Base-by-base conservation (phyloP, 2,329 filamentous ascomycete genomes). In the Onygenales sp. region DNA sequence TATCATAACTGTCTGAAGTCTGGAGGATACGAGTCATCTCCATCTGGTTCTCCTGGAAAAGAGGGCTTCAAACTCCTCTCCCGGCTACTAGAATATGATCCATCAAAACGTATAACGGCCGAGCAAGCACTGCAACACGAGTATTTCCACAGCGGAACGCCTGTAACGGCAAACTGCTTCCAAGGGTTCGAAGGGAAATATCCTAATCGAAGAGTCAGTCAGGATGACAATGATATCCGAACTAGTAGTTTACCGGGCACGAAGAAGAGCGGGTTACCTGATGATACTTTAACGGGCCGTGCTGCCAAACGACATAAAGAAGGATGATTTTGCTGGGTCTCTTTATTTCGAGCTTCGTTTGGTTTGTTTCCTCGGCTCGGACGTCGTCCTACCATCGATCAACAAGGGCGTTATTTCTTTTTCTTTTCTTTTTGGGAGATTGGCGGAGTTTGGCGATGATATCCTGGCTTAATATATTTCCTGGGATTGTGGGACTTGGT, bases 221-320 rank as follows among this genome's bases (percentile, higher is more conserved):
- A 94, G 62, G 93, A 98, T 64, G 90, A 96, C 66, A 95, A 95
- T 62, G 93, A 97, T 69, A 96, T 97, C 53, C 79, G 88, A n/a
- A 91, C 88, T 0, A 85, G 85, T 43, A 95, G 89, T 67, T 70
- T 96, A 37, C 89, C 92, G 0, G 93, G 92, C 0, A 95, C 91
- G 0, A 97, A 97, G 74, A 77, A 91, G 55, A 92, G 86, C 58
- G 92, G 87, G 0, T 65, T 95, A 42, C 87, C 86, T 0, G 92
- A 97, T 64, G 92, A 96, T 68, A 79, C 75, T 51, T 65, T 94
- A n/a, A 74, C 84, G 44, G 72, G 73, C 17, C 65, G 77, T 53
- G 75, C 78, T 11, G 66, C 75, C 11, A 82, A 82, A 65, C 76
- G 79, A 52, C 61, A 46, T 80, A 40, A 79, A 80, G 59, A 79